Conservation (phyloP, 2,329 filamentous ascomycete species). For the Mariannaea elegans region DNA sequence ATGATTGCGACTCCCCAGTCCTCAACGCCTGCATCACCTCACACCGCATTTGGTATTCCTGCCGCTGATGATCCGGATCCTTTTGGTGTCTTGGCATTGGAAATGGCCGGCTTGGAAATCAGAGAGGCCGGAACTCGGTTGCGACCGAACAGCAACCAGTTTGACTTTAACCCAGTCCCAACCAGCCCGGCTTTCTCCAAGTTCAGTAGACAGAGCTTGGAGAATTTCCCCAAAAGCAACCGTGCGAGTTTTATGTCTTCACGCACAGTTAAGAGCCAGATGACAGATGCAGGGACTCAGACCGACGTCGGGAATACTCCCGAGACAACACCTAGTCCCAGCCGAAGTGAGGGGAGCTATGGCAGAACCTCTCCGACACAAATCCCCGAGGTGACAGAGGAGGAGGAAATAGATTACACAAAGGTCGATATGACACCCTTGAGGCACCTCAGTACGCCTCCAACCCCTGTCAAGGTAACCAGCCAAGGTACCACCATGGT, state of each 20-base stretch:
- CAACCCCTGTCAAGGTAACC: conserved; percentile 29
- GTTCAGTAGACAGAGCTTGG: conserved; percentile 72
- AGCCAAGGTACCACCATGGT: conserved; percentile 34
- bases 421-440: conserved; percentile 64
- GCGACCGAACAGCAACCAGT: conserved; percentile 79
- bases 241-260: conserved; percentile 80
- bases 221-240: conserved; percentile 70
- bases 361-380: conserved; percentile 53
- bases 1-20: conserved; percentile 58
- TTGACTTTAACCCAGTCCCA: conserved; percentile 82
- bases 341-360: conserved; percentile 62
- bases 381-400: conserved; percentile 48
- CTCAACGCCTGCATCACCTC: conserved; percentile 48
- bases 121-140: conserved; percentile 80
- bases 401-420: conserved; percentile 68
- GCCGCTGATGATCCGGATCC: conserved; percentile 86
- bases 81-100: conserved; percentile 89
- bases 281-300: conserved; percentile 75
- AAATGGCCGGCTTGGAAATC: conserved; percentile 89
- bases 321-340: conserved; percentile 63
- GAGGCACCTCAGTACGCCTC: conserved; percentile 52
- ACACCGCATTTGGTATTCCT: conserved; percentile 77
- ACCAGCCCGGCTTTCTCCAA: conserved; percentile 74
- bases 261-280: conserved; percentile 73
- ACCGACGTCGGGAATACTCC: conserved; percentile 64